Evolutionary conservation across 1,139 yeast genomes (phyloP), one percentile per base, ranked within the genome.

Genomic region (Kodamaea ohmeri): DNA sequence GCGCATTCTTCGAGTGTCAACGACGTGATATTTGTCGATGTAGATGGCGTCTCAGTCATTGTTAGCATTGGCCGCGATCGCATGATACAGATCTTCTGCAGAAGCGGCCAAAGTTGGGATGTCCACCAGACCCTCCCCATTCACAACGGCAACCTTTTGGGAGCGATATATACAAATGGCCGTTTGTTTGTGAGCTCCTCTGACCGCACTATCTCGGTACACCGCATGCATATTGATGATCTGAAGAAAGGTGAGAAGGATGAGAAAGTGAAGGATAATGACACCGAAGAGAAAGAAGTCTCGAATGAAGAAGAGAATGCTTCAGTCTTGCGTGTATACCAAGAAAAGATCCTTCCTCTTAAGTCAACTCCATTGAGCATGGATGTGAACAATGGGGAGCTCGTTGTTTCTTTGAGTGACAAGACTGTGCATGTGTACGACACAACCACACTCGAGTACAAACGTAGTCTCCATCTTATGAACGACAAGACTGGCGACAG

Each of bases 21-120:
- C 41, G 78, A 72, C 32, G 50, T 75, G 2, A 39, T 54, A 1
- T 60, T 54, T 38, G 69, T 72, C 39, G 47, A 53, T 26, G 38
- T 58, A 4, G 56, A 46, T 0, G 43, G 45, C 0, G 34, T 42
- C 22, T 51, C 58, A 25, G 59, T 72, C 32, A 49, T 71, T 2
- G 65, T 67, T 15, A 69, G 74, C 35, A 71, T 77, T 27, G 75
- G 84, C 3, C 60, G 86, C 25, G 87, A 81, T 52, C 53, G 86
- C 33, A 80, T 80, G 65, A 70, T 80, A 27, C 87, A 81, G 52
- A 53, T 80, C 0, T 78, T 76, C 42, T 46, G 40, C 25, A 13
- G 25, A 11, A 35, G 34, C 2, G 37, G 38, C 2, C 28, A 37
- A 3, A 40, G 46, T 0, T 80, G 85, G 85, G 67, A 64, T 7